Conservation (phyloP, 2,329 filamentous ascomycete genomes). For the Macrophomina phaseolina region DNA sequence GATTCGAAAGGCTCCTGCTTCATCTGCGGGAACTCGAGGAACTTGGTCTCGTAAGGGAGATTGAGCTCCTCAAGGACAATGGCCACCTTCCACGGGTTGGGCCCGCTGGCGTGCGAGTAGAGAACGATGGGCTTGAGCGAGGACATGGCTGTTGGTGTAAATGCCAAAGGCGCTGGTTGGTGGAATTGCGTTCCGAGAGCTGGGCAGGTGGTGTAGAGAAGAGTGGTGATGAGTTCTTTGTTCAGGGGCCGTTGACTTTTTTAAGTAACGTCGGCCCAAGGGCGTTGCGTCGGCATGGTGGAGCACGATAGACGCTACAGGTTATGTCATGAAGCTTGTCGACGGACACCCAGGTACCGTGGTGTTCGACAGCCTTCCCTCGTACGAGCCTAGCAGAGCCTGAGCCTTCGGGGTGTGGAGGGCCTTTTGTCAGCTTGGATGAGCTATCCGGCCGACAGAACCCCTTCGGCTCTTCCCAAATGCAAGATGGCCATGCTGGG, state of each 20-base stretch:
- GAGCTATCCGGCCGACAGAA: too few relatives aligned
- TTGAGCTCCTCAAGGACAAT: slow-evolving; percentile 53
- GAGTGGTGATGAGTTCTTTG: background rate
- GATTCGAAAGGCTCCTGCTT: slow-evolving; percentile 45
- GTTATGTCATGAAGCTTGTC: background rate
- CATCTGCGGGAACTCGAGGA: slow-evolving; percentile 45
- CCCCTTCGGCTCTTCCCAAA: too few relatives aligned
- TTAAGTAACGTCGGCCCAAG: background rate
- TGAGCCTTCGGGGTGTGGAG: too few relatives aligned
- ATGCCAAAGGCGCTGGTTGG: too few relatives aligned
- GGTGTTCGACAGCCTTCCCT: background rate
- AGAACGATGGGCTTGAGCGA: slow-evolving; percentile 26
- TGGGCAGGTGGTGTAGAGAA: background rate
- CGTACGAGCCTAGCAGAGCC: background rate
- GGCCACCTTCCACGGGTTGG: slow-evolving; percentile 52
- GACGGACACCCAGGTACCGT: too few relatives aligned
- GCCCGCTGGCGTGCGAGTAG: slow-evolving; percentile 30
- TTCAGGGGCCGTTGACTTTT: background rate
- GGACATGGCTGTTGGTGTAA: slow-evolving; percentile 12
- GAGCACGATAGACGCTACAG: background rate
- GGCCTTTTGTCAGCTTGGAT: background rate
- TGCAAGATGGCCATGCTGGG: too few relatives aligned
- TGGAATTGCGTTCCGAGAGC: too few relatives aligned
- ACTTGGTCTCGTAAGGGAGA: slow-evolving; percentile 47
- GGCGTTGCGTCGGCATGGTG: background rate